These are phyloP conservation scores for Penstemon eatonii DNA, from an alignment of 257 asterid species.

Conservation along the genomic window DNA sequence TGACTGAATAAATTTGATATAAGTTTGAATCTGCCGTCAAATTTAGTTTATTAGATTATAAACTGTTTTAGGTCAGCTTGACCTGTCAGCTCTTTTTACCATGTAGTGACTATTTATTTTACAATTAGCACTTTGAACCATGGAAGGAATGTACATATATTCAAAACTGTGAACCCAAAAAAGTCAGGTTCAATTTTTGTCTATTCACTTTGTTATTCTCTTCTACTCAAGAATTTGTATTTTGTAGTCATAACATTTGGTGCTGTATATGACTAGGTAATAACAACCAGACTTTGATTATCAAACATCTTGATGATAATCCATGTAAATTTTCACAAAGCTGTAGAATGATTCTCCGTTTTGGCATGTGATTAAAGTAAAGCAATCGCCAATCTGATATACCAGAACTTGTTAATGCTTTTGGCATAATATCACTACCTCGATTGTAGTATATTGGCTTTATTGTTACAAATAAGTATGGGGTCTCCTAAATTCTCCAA, in stretches of 20 bases:
- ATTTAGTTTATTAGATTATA: constrained; percentile 11
- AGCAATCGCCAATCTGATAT: neutral
- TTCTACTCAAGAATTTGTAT: neutral
- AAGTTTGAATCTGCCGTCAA: neutral
- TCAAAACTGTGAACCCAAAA: neutral
- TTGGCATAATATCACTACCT: neutral
- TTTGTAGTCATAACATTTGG: neutral
- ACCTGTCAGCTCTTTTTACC: neutral
- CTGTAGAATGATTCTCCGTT: neutral
- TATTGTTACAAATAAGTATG: neutral
- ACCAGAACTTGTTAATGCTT: constrained; percentile 7
- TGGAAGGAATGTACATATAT: neutral
- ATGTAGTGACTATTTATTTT: neutral
- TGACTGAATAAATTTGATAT: neutral
- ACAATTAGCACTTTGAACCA: neutral
- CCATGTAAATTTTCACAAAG: neutral
- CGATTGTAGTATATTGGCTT: neutral
- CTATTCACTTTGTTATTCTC: neutral
- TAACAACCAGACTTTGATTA: neutral
- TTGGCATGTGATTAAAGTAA: too few species aligned
- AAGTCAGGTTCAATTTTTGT: neutral
- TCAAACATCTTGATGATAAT: neutral
- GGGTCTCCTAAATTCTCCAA: neutral
- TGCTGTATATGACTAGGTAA: neutral
- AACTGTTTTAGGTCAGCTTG: constrained; percentile 4